phyloP scores from a whole-genome alignment of 495 filamentous ascomycete genomes.

The Chlorociboria aeruginascens region DNA sequence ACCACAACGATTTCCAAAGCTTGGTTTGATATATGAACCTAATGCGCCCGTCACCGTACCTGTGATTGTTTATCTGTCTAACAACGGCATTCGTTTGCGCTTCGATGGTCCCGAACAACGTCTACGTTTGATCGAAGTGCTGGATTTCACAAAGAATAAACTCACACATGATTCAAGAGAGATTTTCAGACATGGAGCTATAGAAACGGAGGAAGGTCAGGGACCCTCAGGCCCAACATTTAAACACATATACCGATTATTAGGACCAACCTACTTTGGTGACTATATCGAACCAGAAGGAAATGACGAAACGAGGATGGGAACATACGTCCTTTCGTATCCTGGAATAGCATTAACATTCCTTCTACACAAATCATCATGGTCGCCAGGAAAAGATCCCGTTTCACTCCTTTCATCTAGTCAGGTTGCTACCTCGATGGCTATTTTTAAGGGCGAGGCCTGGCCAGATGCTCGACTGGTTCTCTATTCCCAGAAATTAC shows the following conservation, averaged over 20 bases:
- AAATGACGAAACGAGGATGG: conserved; percentile 35
- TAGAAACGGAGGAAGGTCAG: conserved; percentile 16
- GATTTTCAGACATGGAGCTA: conserved; percentile 51
- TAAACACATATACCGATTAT: conserved; percentile 78
- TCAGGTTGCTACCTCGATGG: conserved; percentile 66
- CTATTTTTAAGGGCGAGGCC: conserved; percentile 76
- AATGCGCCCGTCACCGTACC: conserved; percentile 58
- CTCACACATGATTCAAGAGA: conserved; percentile 80
- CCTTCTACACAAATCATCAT: conserved; percentile 62
- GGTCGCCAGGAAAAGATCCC: conserved; percentile 71
- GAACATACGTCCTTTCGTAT: conserved; percentile 79
- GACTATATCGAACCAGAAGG: conserved; percentile 63
- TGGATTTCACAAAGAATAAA: conserved; percentile 78
- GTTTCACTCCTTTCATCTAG: conserved; percentile 77
- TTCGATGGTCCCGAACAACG: conserved; percentile 93
- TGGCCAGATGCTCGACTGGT: conserved; percentile 71
- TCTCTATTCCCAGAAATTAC: conserved; percentile 61
- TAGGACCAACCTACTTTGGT: conserved; percentile 85
- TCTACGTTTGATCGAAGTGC: conserved; percentile 77
- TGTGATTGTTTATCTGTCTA: conserved; percentile 59
- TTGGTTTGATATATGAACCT: conserved; percentile 68
- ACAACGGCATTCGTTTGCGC: conserved; percentile 76
- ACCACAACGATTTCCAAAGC: conserved; percentile 64
- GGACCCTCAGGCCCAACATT: conserved; percentile 59
- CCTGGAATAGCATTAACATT: conserved; percentile 90